A percentile compares a stretch with the other conserved stretches of the same genome.
Conservation (phyloP, 495 filamentous ascomycete species). For the Trypethelium eluteriae region DNA sequence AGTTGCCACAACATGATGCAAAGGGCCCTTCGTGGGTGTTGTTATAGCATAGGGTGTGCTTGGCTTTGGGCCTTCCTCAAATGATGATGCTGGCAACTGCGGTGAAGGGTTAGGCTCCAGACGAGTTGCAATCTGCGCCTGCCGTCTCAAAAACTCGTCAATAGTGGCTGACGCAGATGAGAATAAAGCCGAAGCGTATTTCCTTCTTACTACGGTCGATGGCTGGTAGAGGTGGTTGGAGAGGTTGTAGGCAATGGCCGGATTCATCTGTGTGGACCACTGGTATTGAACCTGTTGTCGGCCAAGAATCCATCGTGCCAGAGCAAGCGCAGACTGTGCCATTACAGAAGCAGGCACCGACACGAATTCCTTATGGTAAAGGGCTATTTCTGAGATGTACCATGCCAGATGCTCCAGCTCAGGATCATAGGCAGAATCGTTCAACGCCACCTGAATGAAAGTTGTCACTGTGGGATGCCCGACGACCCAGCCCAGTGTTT, state of each 20-base stretch:
- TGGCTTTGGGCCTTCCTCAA: conserved; percentile 47
- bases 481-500: conserved; percentile 93
- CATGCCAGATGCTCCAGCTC: conserved; percentile 91
- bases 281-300: conserved; percentile 67
- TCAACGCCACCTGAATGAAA: conserved; percentile 72
- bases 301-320: conserved; percentile 79
- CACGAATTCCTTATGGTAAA: conserved; percentile 95
- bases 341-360: conserved; percentile 81
- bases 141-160: conserved; percentile 76
- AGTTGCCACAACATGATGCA: conserved; percentile 55
- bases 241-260: conserved; percentile 64
- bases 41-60: conserved; percentile 47
- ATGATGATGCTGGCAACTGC: conserved; percentile 29
- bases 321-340: conserved; percentile 74
- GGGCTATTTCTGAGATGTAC: conserved; percentile 86
- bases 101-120: conserved; percentile 54
- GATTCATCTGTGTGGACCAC: conserved; percentile 77
- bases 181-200: conserved; percentile 75
- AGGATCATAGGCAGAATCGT: conserved; percentile 55
- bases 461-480: conserved; percentile 92
- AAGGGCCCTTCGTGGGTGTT: conserved; percentile 80
- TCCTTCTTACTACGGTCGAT: conserved; percentile 75
- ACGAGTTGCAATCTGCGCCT: conserved; percentile 62
- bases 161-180: conserved; percentile 74
- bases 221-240: conserved; percentile 84